Evolutionary conservation across 2,329 filamentous ascomycete genomes (phyloP), one percentile per base, ranked within the genome.

Genomic region (Cladosporium sp.): DNA sequence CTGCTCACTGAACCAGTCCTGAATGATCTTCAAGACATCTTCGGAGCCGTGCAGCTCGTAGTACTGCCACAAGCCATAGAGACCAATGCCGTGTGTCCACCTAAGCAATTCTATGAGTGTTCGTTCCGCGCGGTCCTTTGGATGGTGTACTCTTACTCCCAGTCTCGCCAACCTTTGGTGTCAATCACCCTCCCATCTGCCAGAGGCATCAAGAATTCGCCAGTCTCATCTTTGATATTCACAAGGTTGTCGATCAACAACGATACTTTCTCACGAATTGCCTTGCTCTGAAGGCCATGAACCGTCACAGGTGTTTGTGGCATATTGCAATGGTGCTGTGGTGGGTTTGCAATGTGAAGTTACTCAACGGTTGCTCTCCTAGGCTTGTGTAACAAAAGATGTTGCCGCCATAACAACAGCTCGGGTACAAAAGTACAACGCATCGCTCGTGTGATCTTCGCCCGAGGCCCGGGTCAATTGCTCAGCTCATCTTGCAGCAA

Each of bases 31-130:
- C 19, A 91, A 80, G 57, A 84, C 82, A 30, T 76, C 73, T 1
- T 77, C 72, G 30, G 87, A 84, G 49, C 84, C 85, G 0, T 87
- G 90, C 64, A 92, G 75, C 59, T 85, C 83, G 74, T 92, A 88
- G 78, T 92, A 92, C 70, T 91, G 88, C 85, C 87, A 92, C 57
- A 93, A 83, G 28, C 89, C 89, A 73, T 92, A 91, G 19, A 92
- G 83, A 5, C 89, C 89, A 67, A 92, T 84, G 43, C 89, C 88
- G 28, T 65, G 88, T 1, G 88, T 91, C 87, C 88, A 36, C 20
- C 39, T 58, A 43, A 20, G 14, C 6, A 9, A 9, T 17, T 28
- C 2, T 37, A 28, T 50, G 12, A 50, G 47, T 17, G 30, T 37
- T 37, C 14, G 30, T 14, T 19, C 6, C 5, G 3, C 11, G 19